Evolutionary conservation across 2,329 filamentous ascomycete species (phyloP).

Genomic region (Pleoardoris graminearum): DNA sequence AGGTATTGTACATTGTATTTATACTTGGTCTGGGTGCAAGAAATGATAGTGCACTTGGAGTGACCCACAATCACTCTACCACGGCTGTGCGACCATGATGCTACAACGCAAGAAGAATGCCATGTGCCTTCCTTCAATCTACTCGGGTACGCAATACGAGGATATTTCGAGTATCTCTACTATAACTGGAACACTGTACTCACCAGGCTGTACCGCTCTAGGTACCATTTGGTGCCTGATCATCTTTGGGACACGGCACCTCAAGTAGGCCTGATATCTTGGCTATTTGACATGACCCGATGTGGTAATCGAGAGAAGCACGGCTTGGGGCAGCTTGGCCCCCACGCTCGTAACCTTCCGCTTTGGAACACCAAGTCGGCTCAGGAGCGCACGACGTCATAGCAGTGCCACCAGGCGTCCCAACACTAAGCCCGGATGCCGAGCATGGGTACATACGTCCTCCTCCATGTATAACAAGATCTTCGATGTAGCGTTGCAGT

Average conservation of each 20-base stretch:
- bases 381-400: not conserved
- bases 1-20: not conserved
- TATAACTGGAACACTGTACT: not conserved
- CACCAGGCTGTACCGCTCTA: not conserved
- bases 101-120: not conserved
- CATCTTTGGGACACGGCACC: no score
- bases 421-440: not conserved
- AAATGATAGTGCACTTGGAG: not conserved
- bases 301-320: no score
- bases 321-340: no score
- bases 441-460: not conserved
- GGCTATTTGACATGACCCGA: no score
- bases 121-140: not conserved
- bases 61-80: not conserved
- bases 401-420: not conserved
- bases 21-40: not conserved
- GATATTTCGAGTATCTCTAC: not conserved
- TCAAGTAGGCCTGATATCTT: no score
- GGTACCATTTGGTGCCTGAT: not conserved
- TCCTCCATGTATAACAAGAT: not conserved
- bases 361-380: not conserved
- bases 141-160: not conserved
- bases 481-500: not conserved
- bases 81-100: not conserved
- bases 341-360: not conserved